phyloP scores from a whole-genome alignment of 2,329 filamentous ascomycete species.

The Alternaria sp. region DNA sequence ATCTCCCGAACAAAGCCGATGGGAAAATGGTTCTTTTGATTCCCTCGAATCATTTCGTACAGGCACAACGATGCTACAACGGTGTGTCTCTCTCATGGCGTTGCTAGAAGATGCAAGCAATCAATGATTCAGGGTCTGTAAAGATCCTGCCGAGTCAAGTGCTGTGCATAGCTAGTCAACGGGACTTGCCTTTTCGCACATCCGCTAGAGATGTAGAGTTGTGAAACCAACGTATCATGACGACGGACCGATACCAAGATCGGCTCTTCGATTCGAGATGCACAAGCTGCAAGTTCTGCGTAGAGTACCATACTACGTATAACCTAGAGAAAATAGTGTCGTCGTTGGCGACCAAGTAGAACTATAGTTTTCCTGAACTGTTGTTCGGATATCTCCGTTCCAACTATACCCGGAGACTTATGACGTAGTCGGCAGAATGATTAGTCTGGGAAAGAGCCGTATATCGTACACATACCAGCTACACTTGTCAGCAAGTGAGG shows the following conservation, averaged over 20 bases:
- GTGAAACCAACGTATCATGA: conserved; percentile 2
- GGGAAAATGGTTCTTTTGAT: background rate
- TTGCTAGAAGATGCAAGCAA: background rate
- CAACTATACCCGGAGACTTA: background rate
- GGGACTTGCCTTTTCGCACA: conserved; percentile 7
- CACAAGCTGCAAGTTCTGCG: background rate
- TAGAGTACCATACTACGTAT: background rate
- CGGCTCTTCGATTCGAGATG: background rate
- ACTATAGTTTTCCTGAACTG: background rate
- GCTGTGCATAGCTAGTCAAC: background rate
- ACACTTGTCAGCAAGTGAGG: conserved; percentile 1
- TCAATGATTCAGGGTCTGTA: conserved; percentile 5
- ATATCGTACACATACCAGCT: background rate
- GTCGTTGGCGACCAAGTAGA: background rate
- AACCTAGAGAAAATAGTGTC: background rate
- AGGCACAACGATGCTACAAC: background rate
- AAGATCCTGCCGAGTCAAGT: conserved; percentile 8
- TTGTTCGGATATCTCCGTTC: background rate
- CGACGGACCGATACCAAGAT: conserved; percentile 4
- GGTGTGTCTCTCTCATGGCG: background rate
- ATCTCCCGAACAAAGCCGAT: conserved; percentile 3
- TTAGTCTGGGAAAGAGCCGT: background rate
- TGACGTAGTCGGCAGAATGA: background rate
- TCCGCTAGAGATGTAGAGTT: background rate
- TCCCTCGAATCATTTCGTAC: background rate